Conservation (phyloP, 257 asterid species). For the Gentiana macrophylla region DNA sequence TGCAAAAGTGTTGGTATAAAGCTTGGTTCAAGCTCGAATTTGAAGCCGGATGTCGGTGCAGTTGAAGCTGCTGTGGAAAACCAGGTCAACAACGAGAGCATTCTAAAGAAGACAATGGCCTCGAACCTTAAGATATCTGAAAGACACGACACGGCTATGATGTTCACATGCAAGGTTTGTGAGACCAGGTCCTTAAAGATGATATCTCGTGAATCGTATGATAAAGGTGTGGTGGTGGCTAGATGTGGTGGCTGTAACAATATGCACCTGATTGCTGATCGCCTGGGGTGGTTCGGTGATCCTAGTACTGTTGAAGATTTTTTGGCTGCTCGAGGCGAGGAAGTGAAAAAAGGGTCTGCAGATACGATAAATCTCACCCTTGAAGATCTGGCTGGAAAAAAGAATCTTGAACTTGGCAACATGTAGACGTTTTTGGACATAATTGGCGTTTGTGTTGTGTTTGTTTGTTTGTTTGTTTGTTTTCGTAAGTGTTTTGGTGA, state of each 20-base stretch:
- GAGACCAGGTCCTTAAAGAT: slow-evolving; percentile 66
- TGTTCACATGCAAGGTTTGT: slow-evolving; percentile 73
- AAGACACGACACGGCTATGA: slow-evolving; percentile 65
- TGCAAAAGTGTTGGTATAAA: slow-evolving; percentile 25
- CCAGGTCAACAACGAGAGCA: slow-evolving; percentile 13
- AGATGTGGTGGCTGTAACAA: slow-evolving; percentile 76
- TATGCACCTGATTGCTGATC: slow-evolving; percentile 79
- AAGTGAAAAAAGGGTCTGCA: slow-evolving; percentile 57
- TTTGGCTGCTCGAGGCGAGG: slow-evolving; percentile 78
- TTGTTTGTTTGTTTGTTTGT: too few relatives aligned
- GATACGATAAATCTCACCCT: slow-evolving; percentile 57
- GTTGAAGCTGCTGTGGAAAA: slow-evolving; percentile 2
- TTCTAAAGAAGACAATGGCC: slow-evolving; percentile 28
- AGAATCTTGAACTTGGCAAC: slow-evolving; percentile 12
- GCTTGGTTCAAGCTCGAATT: slow-evolving; percentile 10
- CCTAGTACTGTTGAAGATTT: slow-evolving; percentile 75
- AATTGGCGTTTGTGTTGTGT: too few relatives aligned
- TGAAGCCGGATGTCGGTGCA: too few relatives aligned
- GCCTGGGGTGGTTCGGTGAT: slow-evolving; percentile 91
- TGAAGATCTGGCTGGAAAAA: slow-evolving; percentile 71
- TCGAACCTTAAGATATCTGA: slow-evolving; percentile 45
- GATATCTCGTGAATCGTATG: slow-evolving; percentile 63
- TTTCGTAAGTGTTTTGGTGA: too few relatives aligned
- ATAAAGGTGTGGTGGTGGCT: slow-evolving; percentile 77
- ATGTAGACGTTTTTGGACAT: too few relatives aligned